These are phyloP conservation scores for Kwoniella dejecticola DNA, from an alignment of 768 basidiomycete species.

Conservation along the genomic window DNA sequence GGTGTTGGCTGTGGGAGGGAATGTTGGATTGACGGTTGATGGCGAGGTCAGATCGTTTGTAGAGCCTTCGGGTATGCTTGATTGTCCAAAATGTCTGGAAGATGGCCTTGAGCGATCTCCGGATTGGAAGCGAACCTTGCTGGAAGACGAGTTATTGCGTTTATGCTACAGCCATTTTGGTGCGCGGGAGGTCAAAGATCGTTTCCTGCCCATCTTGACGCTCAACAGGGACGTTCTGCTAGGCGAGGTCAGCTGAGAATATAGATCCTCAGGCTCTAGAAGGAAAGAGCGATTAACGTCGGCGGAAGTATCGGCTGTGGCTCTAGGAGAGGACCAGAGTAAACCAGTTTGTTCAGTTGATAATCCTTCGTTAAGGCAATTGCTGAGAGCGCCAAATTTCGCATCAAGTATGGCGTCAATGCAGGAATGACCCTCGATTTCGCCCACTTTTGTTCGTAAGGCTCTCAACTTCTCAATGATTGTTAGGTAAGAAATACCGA, in stretches of 20 bases:
- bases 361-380: background rate
- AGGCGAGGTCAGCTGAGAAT: constrained; percentile 2
- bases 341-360: constrained; percentile 18
- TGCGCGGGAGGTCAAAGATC: background rate
- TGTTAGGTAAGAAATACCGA: constrained; percentile 2
- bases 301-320: background rate
- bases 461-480: constrained; percentile 2
- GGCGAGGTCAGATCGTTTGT: background rate
- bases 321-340: constrained; percentile 8
- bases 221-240: background rate
- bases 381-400: background rate
- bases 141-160: constrained; percentile 11
- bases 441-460: background rate
- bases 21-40: background rate
- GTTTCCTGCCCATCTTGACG: constrained; percentile 13
- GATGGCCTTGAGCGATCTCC: constrained; percentile 4
- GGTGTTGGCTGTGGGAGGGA: background rate
- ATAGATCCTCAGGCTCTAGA: background rate
- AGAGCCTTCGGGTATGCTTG: background rate
- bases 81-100: background rate
- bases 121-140: background rate
- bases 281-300: background rate
- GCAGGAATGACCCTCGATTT: background rate
- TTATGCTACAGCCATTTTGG: constrained; percentile 16
- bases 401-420: background rate